Percentiles rank a stretch among this genome's conserved stretches.
Evolutionary conservation across 192 early-diverging fungal genomes (phyloP).

Genomic region (Rhizophagus clarus): DNA sequence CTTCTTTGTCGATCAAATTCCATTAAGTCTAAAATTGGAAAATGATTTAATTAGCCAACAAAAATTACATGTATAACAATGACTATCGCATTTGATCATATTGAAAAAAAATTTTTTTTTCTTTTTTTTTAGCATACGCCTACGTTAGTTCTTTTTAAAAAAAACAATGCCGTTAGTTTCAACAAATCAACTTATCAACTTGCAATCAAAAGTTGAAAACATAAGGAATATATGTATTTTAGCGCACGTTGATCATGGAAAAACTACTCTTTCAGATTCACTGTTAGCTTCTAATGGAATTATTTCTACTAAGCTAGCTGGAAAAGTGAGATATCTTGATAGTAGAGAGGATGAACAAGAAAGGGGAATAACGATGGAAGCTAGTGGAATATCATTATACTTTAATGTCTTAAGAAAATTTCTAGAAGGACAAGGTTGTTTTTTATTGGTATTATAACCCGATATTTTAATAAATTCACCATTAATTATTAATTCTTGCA

Average conservation of each 20-base stretch:
- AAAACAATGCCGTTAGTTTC: constrained; percentile 66
- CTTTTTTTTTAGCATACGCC: no score
- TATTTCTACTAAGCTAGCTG: constrained; percentile 92
- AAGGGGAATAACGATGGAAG: constrained; percentile 99
- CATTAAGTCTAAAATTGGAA: no score
- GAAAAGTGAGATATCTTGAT: constrained; percentile 95
- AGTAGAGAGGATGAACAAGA: constrained; percentile 96
- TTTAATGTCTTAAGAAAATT: constrained; percentile 68
- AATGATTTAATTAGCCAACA: no score
- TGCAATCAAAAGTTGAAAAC: constrained; percentile 68
- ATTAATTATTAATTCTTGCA: not conserved
- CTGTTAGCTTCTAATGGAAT: constrained; percentile 98
- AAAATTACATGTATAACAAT: no score
- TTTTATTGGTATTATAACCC: not conserved
- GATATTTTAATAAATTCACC: not conserved
- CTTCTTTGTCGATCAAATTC: no score
- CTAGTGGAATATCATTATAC: constrained; percentile 92
- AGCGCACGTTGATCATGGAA: constrained; percentile 98
- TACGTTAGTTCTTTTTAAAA: no score
- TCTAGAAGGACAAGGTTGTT: constrained; percentile 37
- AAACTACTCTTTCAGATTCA: constrained; percentile 96
- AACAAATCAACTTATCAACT: constrained; percentile 60
- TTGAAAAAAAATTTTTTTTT: no score
- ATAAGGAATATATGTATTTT: constrained; percentile 98
- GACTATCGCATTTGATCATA: no score